These are phyloP conservation scores for Boletus vermiculosoides DNA, from an alignment of 768 basidiomycete genomes.

Conservation along the genomic window DNA sequence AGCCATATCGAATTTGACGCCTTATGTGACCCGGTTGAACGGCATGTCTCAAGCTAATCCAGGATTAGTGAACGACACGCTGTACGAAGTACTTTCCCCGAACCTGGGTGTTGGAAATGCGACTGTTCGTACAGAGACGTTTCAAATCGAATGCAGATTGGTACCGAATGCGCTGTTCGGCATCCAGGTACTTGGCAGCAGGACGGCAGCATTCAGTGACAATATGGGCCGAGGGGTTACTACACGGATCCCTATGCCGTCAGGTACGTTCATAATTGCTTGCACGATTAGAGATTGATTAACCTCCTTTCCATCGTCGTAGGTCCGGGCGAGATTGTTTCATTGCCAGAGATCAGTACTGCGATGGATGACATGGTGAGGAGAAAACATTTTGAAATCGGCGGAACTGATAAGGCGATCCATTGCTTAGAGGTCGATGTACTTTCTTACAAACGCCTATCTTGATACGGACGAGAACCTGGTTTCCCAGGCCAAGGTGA, in stretches of 20 bases:
- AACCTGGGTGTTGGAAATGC: not conserved
- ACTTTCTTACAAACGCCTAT: not conserved
- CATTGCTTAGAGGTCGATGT: not conserved
- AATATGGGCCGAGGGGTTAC: not conserved
- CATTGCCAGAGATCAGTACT: not conserved
- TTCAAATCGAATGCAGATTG: not conserved
- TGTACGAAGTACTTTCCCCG: not conserved
- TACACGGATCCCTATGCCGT: not conserved
- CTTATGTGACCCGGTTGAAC: no score
- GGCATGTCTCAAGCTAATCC: no score
- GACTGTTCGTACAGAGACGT: not conserved
- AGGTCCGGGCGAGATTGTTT: not conserved
- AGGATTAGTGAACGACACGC: not conserved
- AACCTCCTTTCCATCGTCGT: not conserved
- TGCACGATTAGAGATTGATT: not conserved
- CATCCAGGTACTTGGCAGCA: not conserved
- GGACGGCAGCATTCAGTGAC: not conserved
- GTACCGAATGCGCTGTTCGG: not conserved
- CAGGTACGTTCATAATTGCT: not conserved
- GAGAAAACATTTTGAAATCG: not conserved
- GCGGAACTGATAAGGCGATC: not conserved
- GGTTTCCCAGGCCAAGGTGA: not conserved
- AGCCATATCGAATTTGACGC: no score
- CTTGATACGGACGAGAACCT: not conserved
- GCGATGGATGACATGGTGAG: not conserved